Evolutionary conservation across 306 rosid species (phyloP).

Genomic region (Acmispon strigosus): DNA sequence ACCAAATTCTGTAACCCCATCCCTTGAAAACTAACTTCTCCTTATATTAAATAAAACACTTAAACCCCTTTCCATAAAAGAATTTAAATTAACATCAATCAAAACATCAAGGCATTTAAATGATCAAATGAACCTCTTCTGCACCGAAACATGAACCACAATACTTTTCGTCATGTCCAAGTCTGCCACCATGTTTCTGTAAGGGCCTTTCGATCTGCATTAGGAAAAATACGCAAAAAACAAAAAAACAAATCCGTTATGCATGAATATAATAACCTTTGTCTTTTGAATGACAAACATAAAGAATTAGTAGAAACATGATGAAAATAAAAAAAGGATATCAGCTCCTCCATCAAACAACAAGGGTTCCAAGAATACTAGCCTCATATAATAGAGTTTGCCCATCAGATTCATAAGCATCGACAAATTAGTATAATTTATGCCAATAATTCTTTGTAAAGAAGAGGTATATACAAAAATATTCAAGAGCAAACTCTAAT

Average conservation of each 20-base stretch:
- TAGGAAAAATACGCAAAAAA: constrained; percentile 11
- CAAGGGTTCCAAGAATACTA: not conserved
- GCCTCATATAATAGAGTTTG: not conserved
- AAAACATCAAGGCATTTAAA: not conserved
- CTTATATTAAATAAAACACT: not conserved
- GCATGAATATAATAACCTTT: not conserved
- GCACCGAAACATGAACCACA: constrained; percentile 98
- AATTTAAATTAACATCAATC: not conserved
- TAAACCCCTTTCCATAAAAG: not conserved
- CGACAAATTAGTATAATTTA: not conserved
- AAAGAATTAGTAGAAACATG: not conserved
- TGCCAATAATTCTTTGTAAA: not conserved
- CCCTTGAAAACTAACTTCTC: not conserved
- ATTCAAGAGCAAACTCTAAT: not conserved
- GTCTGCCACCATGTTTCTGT: constrained; percentile 91
- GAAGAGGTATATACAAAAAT: not conserved
- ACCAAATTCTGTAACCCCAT: not conserved
- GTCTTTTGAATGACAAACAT: not conserved
- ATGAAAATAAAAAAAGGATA: not conserved
- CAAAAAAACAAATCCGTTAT: not conserved
- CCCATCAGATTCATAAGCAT: constrained; percentile 3
- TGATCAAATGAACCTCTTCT: constrained; percentile 52
- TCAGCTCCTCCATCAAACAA: constrained; percentile 9
- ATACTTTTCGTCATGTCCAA: constrained; percentile 71
- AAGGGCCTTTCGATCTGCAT: constrained; percentile 88